A percentile compares a stretch with the other conserved stretches of the same genome.
Conservation (phyloP, 2,329 filamentous ascomycete species). For the Capronia americana region DNA sequence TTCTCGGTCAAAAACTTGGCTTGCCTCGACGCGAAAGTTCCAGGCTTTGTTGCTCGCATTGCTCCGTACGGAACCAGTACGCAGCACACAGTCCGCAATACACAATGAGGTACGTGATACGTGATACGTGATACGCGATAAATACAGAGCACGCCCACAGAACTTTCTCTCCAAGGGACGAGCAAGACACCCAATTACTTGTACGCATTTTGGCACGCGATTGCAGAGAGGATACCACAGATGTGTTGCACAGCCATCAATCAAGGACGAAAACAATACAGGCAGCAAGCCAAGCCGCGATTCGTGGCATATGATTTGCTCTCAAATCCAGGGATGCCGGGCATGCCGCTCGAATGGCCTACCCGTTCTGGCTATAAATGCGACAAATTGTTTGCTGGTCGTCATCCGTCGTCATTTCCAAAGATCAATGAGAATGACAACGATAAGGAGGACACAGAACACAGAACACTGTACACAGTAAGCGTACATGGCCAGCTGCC, state of each 20-base stretch:
- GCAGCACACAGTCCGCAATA: too few relatives aligned
- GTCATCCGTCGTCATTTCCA: background rate
- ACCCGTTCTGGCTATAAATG: background rate
- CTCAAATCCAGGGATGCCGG: background rate
- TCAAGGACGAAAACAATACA: background rate
- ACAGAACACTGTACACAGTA: too few relatives aligned
- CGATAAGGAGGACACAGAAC: too few relatives aligned
- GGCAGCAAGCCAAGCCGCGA: background rate
- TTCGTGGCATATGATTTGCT: background rate
- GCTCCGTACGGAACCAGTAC: background rate
- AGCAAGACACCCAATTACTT: too few relatives aligned
- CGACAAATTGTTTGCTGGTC: background rate
- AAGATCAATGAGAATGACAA: too few relatives aligned
- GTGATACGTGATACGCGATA: too few relatives aligned
- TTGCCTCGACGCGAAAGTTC: background rate
- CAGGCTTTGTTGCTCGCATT: background rate
- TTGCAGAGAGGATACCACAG: too few relatives aligned
- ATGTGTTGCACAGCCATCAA: background rate
- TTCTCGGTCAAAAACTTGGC: conserved; percentile 1
- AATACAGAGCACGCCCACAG: too few relatives aligned
- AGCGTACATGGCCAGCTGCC: too few relatives aligned
- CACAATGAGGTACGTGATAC: too few relatives aligned
- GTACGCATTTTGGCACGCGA: too few relatives aligned
- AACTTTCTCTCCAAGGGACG: too few relatives aligned
- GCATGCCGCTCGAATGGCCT: background rate